Conservation (phyloP, 2,329 filamentous ascomycete genomes). For the Botrytis galanthina region DNA sequence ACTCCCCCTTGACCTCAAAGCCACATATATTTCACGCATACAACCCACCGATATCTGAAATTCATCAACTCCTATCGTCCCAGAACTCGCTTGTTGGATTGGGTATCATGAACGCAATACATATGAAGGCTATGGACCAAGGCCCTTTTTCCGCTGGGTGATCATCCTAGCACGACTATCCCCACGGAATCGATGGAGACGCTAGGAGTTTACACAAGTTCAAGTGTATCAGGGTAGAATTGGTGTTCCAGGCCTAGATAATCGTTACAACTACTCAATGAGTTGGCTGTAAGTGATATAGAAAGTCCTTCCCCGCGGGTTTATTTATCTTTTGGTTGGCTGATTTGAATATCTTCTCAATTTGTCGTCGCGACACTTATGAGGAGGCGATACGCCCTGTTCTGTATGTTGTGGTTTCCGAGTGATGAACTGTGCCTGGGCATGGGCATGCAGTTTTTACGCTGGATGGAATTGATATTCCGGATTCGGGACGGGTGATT, state of each 20-base stretch:
- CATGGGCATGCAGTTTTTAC: conserved; percentile 43
- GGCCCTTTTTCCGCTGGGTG: conserved; percentile 62
- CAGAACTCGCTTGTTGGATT: conserved; percentile 58
- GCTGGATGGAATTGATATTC: conserved; percentile 47
- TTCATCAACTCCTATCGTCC: no score
- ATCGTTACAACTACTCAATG: conserved; percentile 58
- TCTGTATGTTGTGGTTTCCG: conserved; percentile 58
- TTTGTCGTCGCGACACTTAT: conserved; percentile 55
- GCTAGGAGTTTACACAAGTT: conserved; percentile 52
- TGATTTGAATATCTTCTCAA: conserved; percentile 59
- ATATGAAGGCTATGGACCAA: conserved; percentile 58
- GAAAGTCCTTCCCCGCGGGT: conserved; percentile 55
- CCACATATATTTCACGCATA: background rate
- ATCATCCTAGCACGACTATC: conserved; percentile 61
- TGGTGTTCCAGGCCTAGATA: conserved; percentile 63
- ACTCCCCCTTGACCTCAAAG: background rate
- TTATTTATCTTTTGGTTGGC: conserved; percentile 45
- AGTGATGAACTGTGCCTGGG: conserved; percentile 47
- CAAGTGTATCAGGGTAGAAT: conserved; percentile 59
- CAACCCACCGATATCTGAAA: background rate
- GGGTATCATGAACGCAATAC: conserved; percentile 59
- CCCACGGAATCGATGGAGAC: conserved; percentile 48
- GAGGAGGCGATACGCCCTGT: conserved; percentile 53
- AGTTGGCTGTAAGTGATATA: conserved; percentile 55
- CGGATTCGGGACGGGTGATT: conserved; percentile 46